Percentiles rank a stretch among this genome's conserved stretches.
These are phyloP conservation scores for Arthromyces matolae DNA, from an alignment of 768 basidiomycete species.

Conservation along the genomic window DNA sequence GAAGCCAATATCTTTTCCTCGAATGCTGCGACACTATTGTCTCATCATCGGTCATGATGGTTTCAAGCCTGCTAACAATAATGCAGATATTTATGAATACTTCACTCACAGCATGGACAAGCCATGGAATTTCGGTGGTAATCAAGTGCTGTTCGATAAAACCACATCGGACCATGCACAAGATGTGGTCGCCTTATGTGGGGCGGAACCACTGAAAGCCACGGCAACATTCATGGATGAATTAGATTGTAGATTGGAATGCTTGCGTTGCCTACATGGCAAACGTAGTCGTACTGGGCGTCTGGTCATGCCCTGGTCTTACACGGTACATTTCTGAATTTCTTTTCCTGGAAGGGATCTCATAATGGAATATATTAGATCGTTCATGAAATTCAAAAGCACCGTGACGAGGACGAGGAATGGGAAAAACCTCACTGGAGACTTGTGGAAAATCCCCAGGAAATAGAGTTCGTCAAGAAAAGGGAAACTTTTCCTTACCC, in stretches of 20 bases:
- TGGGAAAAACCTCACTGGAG: slow-evolving; percentile 3
- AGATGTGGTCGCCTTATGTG: slow-evolving; percentile 22
- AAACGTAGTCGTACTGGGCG: slow-evolving; percentile 12
- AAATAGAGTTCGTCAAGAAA: not conserved
- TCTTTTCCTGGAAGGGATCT: not conserved
- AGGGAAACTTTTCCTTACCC: not conserved
- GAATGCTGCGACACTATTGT: slow-evolving; percentile 28
- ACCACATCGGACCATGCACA: slow-evolving; percentile 22
- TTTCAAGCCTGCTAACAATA: slow-evolving; percentile 3
- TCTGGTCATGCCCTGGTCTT: slow-evolving; percentile 31
- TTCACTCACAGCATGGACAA: not conserved
- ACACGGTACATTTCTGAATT: slow-evolving; percentile 22
- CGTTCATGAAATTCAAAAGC: not conserved
- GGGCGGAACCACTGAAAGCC: slow-evolving; percentile 23
- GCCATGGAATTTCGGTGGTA: slow-evolving; percentile 22
- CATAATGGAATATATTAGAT: too few relatives aligned
- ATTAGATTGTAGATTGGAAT: slow-evolving; percentile 26
- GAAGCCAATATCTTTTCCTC: slow-evolving; percentile 29
- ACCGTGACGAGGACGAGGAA: not conserved
- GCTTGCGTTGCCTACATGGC: slow-evolving; percentile 23
- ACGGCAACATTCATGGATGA: slow-evolving; percentile 23
- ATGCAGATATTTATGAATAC: slow-evolving; percentile 10
- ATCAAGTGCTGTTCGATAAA: slow-evolving; percentile 24
- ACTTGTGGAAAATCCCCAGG: not conserved
- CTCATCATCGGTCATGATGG: slow-evolving; percentile 6